Percentiles rank a stretch among this genome's conserved stretches.
Conservation (phyloP, 2,329 filamentous ascomycete species). For the Arthrobotrys megalospora region DNA sequence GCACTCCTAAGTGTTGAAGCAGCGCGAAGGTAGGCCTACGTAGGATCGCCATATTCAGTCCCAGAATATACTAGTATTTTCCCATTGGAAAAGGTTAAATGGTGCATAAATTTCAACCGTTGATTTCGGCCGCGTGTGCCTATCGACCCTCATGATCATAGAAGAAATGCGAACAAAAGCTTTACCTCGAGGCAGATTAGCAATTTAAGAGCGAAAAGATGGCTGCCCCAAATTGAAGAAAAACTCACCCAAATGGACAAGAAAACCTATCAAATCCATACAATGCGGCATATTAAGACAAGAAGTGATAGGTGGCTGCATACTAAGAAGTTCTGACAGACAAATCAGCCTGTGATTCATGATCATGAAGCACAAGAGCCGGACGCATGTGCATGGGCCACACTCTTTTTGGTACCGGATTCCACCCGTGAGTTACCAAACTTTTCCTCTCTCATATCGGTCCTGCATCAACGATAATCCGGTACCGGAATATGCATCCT, state of each 20-base stretch:
- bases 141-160: not conserved
- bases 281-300: constrained; percentile 49
- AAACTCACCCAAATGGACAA: constrained; percentile 3
- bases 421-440: constrained; percentile 38
- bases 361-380: not conserved
- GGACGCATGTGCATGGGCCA: constrained; percentile 21
- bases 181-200: constrained; percentile 1
- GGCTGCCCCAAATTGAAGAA: not conserved
- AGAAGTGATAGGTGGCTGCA: constrained; percentile 51
- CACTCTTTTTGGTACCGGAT: constrained; percentile 23
- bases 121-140: not conserved
- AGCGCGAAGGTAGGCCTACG: too few relatives aligned
- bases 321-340: constrained; percentile 46
- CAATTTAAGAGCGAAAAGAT: constrained; percentile 17
- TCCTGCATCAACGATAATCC: constrained; percentile 38
- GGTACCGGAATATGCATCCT: constrained; percentile 39
- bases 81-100: not conserved
- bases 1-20: not conserved
- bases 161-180: not conserved
- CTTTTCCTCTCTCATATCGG: constrained; percentile 26
- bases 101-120: constrained; percentile 17
- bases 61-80: too few relatives aligned
- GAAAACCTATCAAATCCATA: constrained; percentile 9
- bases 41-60: constrained; percentile 13
- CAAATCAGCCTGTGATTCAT: constrained; percentile 32